Evolutionary conservation across 495 filamentous ascomycete genomes (phyloP).

Genomic region (Penicillium coprophilum): DNA sequence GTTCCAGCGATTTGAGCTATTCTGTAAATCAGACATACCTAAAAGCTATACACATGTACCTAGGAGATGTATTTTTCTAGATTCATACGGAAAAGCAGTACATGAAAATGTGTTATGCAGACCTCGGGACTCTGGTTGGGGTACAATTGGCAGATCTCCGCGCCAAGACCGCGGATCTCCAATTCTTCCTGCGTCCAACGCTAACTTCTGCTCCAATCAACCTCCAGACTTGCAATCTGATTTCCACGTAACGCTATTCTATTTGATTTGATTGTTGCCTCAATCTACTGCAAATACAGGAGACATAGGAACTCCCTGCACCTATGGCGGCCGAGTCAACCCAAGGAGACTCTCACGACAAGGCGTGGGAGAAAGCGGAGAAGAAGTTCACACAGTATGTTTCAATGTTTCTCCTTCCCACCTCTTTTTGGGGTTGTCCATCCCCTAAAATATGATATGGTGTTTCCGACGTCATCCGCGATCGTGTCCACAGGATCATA

Average conservation of each 20-base stretch:
- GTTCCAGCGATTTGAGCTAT: neutral
- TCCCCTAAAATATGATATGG: neutral
- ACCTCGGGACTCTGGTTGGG: neutral
- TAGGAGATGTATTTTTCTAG: neutral
- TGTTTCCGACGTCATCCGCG: neutral
- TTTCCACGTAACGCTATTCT: neutral
- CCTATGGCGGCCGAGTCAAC: conserved; percentile 21
- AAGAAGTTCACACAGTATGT: conserved; percentile 45
- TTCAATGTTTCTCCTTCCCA: neutral
- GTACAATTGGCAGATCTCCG: conserved; percentile 19
- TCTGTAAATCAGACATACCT: neutral
- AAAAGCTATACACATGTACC: neutral
- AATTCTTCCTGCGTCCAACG: conserved; percentile 25
- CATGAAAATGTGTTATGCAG: neutral
- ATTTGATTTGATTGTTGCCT: neutral
- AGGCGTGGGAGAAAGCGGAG: conserved; percentile 41
- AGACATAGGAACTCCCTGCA: neutral
- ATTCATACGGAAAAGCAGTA: neutral
- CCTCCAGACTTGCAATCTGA: conserved; percentile 16
- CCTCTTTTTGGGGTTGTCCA: neutral
- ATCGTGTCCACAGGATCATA: neutral
- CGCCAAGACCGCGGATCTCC: conserved; percentile 35
- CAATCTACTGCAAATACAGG: neutral
- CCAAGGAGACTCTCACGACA: conserved; percentile 25
- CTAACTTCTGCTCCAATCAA: conserved; percentile 25